These are phyloP conservation scores for Phialocephala sp. DNA, from an alignment of 2,329 filamentous ascomycete genomes.

Conservation along the genomic window DNA sequence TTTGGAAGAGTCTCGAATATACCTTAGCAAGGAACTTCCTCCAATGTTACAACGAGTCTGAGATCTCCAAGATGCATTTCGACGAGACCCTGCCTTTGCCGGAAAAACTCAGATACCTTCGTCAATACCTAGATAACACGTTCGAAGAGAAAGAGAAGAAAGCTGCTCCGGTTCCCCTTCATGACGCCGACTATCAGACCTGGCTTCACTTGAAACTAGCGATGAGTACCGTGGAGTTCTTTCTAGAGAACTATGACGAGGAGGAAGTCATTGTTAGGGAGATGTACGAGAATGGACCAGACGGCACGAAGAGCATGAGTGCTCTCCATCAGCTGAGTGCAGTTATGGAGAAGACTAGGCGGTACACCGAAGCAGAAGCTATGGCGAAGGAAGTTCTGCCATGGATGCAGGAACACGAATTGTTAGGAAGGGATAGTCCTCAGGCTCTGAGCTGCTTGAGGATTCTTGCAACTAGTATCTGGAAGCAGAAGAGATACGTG, in stretches of 20 bases:
- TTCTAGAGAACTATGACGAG: neutral
- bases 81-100: neutral
- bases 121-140: neutral
- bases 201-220: slow-evolving; percentile 1
- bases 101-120: neutral
- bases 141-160: neutral
- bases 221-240: slow-evolving; percentile 1
- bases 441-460: neutral
- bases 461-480: neutral
- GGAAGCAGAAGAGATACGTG: slow-evolving; percentile 7
- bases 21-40: neutral
- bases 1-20: slow-evolving; percentile 4
- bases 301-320: neutral
- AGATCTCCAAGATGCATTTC: slow-evolving; percentile 5
- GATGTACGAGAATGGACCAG: neutral
- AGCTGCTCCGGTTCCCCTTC: neutral
- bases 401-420: slow-evolving; percentile 1
- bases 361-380: neutral
- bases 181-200: neutral
- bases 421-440: neutral
- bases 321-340: neutral
- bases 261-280: neutral
- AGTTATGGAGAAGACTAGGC: neutral
- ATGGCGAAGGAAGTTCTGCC: slow-evolving; percentile 7
- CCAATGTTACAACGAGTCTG: neutral